Evolutionary conservation across 371 early-diverging fungal genomes (phyloP), one percentile per base, ranked within the genome.

Genomic region (Actinomortierella wolfii): DNA sequence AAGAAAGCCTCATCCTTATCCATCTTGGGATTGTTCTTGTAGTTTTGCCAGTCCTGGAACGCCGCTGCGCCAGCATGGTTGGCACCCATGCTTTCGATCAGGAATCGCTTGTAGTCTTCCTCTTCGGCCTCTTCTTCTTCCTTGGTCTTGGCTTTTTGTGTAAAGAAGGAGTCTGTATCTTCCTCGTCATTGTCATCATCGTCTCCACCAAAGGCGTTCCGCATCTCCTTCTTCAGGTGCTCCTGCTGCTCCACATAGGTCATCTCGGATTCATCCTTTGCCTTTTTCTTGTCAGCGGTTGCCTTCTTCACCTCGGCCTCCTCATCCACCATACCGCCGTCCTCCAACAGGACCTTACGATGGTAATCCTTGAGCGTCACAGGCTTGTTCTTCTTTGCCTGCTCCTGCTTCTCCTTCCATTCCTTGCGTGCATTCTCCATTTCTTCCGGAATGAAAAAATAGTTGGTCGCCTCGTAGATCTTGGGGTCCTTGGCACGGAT

Each of bases 171-270:
- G 48, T 78, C 85, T 1, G 68, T 69, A 13, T 80, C 86, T n/a
- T 83, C 92, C 8, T 83, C 87, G 18, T 79, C 86, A 7, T 77
- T 79, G 14, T 74, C 78, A 17, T 81, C 82, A 26, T 76, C 75
- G 20, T 64, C 80, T 23, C 56, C 79, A n/a, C 59, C 67, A 40
- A 78, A 64, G 20, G 79, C 86, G 46, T 63, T 63, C 51, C 43
- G 87, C 76, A 92, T 82, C 49, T 84, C 89, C 44, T 86, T 79
- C 63, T 90, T 91, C 56, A 97, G 58, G n/a, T 86, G 76, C 40
- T 85, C 87, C 70, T 96, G 95, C 73, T 97, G 96, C 71, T 94
- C 85, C 8, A 81, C 83, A 67, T 91, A 90, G 1, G 97, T 91
- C 78, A 83, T 61, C 34, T 70, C 65, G 8, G 59, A 58, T n/a